These are phyloP conservation scores for Hypoxylon fuscum DNA, from an alignment of 495 filamentous ascomycete species.

Conservation along the genomic window DNA sequence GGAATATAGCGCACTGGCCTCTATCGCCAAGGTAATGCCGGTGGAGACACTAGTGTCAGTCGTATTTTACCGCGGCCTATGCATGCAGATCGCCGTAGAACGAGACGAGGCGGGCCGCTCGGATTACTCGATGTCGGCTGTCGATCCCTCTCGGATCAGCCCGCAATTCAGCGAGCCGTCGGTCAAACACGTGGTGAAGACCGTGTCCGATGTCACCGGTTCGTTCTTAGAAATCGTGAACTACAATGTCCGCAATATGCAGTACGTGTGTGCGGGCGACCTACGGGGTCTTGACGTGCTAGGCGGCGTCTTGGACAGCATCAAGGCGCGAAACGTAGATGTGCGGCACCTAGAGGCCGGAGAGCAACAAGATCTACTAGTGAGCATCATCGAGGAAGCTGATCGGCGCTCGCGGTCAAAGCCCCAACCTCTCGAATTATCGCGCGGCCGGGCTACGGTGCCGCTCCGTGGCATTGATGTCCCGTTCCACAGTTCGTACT, in stretches of 20 bases:
- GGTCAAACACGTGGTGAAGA: conserved; percentile 85
- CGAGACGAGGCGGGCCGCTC: conserved; percentile 83
- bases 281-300: conserved; percentile 83
- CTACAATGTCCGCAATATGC: conserved; percentile 89
- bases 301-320: conserved; percentile 80
- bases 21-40: conserved; percentile 90
- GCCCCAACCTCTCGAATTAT: conserved; percentile 76
- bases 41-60: conserved; percentile 90
- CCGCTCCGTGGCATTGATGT: conserved; percentile 91
- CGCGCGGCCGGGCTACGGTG: conserved; percentile 88
- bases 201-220: conserved; percentile 77
- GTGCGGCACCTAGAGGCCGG: conserved; percentile 70
- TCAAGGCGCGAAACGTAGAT: conserved; percentile 81
- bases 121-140: conserved; percentile 90
- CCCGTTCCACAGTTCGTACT: conserved; percentile 90
- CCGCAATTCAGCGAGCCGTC: conserved; percentile 90
- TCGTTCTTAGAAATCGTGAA: conserved; percentile 93
- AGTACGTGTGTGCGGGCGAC: conserved; percentile 91
- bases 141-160: conserved; percentile 85
- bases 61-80: conserved; percentile 90
- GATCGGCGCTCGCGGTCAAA: conserved; percentile 80
- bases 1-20: conserved; percentile 89
- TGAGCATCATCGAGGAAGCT: conserved; percentile 71
- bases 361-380: conserved; percentile 68
- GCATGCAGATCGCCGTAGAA: conserved; percentile 93